Evolutionary conservation across 192 early-diverging fungal species (phyloP), one percentile per base, ranked within the genome.

Genomic region (Umbelopsis vinacea): DNA sequence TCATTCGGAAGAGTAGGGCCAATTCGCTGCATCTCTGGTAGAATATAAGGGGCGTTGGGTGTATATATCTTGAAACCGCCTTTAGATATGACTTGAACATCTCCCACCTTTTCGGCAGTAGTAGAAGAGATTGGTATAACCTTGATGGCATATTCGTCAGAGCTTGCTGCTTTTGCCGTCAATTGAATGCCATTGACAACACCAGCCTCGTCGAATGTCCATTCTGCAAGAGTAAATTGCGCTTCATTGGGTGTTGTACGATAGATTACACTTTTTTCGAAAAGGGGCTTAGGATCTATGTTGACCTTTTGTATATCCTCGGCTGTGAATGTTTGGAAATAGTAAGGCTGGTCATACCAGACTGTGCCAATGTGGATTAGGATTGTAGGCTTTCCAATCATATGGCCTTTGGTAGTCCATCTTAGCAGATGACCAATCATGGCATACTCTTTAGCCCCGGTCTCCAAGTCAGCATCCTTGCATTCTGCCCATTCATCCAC

Each of bases 321-420:
- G 3, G 57, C 22, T 22, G 72, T 74, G 53, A 71, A 77, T 0
- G 67, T 71, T 7, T 78, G 76, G 53, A 85, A 81, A 68, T 74
- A 75, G 52, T 81, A 79, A 9, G 72, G 55, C 29, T 11, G 21
- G 2, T 78, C 72, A 50, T 21, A 79, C 48, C 46, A 69, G n/a
- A 84, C 70, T 0, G 60, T 57, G 23, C 84, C 84, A 43, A 82
- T 71, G 68, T 71, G 76, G 53, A 85, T 74, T 15, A 83, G 46
- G 50, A 85, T 75, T 68, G 77, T 71, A 11, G 70, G 71, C 67
- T 84, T 75, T 24, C 53, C 23, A 15, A 85, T 70, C 40, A 38
- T 35, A 21, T 73, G 66, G 14, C 73, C 71, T 0, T n/a, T 35
- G 0, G 74, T 54, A 2, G 68, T 60, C 82, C 82, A 85, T 40